Evolutionary conservation across 2,329 filamentous ascomycete species (phyloP).

Genomic region (Penicillium fuscoglaucum): DNA sequence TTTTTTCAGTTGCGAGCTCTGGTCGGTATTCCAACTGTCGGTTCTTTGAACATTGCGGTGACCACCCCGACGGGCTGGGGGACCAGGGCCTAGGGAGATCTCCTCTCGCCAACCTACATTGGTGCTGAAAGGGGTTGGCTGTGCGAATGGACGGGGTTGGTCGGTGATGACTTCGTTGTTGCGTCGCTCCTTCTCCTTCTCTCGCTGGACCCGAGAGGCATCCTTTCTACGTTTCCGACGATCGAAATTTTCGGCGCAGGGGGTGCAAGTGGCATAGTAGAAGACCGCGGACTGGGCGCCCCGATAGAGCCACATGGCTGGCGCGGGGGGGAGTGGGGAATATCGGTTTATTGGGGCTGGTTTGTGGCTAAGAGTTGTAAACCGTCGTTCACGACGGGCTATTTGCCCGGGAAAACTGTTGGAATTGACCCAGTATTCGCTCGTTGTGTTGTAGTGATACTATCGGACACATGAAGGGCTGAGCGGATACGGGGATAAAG

Average conservation of each 20-base stretch:
- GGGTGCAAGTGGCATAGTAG: conserved; percentile 52
- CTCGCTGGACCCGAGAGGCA: conserved; percentile 66
- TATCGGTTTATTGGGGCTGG: conserved; percentile 2
- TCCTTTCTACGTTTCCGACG: conserved; percentile 69
- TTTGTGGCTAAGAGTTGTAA: neutral
- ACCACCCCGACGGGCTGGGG: conserved; percentile 61
- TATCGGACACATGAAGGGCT: conserved; percentile 41
- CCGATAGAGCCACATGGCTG: conserved; percentile 49
- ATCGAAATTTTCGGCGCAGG: conserved; percentile 69
- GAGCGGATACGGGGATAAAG: conserved; percentile 20
- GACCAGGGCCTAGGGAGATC: conserved; percentile 75
- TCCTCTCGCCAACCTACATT: conserved; percentile 89
- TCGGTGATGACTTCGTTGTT: conserved; percentile 59
- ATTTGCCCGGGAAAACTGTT: conserved; percentile 25
- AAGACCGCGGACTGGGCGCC: conserved; percentile 53
- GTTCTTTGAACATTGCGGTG: conserved; percentile 56
- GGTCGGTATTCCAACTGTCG: conserved; percentile 56
- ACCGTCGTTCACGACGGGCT: conserved; percentile 23
- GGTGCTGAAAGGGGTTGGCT: conserved; percentile 76
- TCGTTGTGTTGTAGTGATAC: conserved; percentile 24
- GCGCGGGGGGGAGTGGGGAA: conserved; percentile 14
- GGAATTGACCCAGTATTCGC: conserved; percentile 26
- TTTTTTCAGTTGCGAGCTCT: conserved; percentile 40
- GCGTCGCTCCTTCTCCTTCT: conserved; percentile 64
- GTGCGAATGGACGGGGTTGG: conserved; percentile 72